Percentiles rank a stretch among this genome's conserved stretches.
Evolutionary conservation across 2,329 filamentous ascomycete species (phyloP).

Genomic region (Ceratocystiopsis brevicomis): DNA sequence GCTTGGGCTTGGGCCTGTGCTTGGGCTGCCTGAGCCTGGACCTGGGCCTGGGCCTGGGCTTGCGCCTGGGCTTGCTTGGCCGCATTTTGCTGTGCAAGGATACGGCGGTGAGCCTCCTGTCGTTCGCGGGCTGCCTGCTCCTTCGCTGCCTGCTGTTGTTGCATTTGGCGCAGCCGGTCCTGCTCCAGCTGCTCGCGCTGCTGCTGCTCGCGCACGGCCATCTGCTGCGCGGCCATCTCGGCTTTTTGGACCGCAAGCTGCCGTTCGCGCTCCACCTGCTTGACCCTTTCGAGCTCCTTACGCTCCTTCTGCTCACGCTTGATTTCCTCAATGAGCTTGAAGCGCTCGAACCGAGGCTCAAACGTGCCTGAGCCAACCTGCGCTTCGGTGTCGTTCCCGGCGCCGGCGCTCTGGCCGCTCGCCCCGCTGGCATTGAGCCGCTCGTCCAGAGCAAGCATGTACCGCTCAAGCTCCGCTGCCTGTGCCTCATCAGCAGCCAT

Average conservation of each 20-base stretch:
- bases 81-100: slow-evolving; percentile 16
- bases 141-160: slow-evolving; percentile 11
- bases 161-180: slow-evolving; percentile 4
- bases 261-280: slow-evolving; percentile 40
- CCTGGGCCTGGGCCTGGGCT: slow-evolving; percentile 16
- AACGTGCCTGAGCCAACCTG: slow-evolving; percentile 55
- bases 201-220: slow-evolving; percentile 10
- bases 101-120: slow-evolving; percentile 10
- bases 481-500: slow-evolving; percentile 87
- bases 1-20: slow-evolving; percentile 18
- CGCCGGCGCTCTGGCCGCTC: slow-evolving; percentile 35
- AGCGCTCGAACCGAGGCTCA: slow-evolving; percentile 72
- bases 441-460: slow-evolving; percentile 86
- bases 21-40: neutral
- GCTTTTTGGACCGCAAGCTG: slow-evolving; percentile 31
- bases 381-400: slow-evolving; percentile 51
- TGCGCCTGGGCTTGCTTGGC: slow-evolving; percentile 9
- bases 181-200: slow-evolving; percentile 6
- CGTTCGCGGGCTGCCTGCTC: slow-evolving; percentile 14
- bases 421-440: slow-evolving; percentile 44
- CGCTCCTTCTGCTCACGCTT: slow-evolving; percentile 59
- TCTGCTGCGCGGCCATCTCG: slow-evolving; percentile 16
- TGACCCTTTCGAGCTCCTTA: slow-evolving; percentile 55
- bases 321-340: slow-evolving; percentile 80
- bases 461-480: slow-evolving; percentile 73